These are phyloP conservation scores for Coniochaeta sp. DNA, from an alignment of 2,329 filamentous ascomycete genomes.

Conservation along the genomic window DNA sequence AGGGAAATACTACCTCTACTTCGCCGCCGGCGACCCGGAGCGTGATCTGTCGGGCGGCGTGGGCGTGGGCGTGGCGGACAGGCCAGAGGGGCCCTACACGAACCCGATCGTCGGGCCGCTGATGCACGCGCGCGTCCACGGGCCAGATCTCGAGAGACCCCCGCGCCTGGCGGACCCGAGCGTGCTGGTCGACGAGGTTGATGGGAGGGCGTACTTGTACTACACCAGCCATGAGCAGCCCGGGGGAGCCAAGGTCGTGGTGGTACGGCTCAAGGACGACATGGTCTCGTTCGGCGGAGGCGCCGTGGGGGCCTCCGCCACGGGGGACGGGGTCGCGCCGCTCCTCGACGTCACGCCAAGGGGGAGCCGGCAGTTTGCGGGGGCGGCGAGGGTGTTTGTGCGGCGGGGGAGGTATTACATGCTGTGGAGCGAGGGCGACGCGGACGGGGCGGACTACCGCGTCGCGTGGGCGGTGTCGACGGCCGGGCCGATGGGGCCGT, in stretches of 20 bases:
- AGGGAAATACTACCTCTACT: slow-evolving; percentile 41
- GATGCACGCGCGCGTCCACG: not conserved
- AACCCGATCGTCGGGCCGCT: slow-evolving; percentile 27
- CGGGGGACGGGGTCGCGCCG: not conserved
- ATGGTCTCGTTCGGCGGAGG: slow-evolving; percentile 6
- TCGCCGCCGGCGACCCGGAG: slow-evolving; percentile 12
- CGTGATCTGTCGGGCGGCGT: slow-evolving; percentile 25
- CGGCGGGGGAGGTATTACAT: slow-evolving; percentile 5
- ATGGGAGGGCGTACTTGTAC: slow-evolving; percentile 26
- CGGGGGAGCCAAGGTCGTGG: slow-evolving; percentile 1
- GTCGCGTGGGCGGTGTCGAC: slow-evolving; percentile 6
- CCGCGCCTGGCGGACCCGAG: slow-evolving; percentile 30
- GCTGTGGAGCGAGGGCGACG: slow-evolving; percentile 8
- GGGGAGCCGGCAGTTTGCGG: slow-evolving; percentile 1
- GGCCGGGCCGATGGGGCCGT: slow-evolving; percentile 5
- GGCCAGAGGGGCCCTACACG: slow-evolving; percentile 29
- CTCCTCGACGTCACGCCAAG: not conserved
- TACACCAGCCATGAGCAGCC: not conserved
- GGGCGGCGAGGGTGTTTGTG: slow-evolving; percentile 6
- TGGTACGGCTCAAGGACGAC: slow-evolving; percentile 4
- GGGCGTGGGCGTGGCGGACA: slow-evolving; percentile 28
- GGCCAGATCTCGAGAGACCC: too few species aligned
- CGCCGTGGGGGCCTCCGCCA: too few species aligned
- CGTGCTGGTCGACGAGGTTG: slow-evolving; percentile 29
- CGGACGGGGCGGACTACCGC: slow-evolving; percentile 1